These are phyloP conservation scores for Nephelium lappaceum DNA, from an alignment of 345 rosid genomes.

Conservation along the genomic window DNA sequence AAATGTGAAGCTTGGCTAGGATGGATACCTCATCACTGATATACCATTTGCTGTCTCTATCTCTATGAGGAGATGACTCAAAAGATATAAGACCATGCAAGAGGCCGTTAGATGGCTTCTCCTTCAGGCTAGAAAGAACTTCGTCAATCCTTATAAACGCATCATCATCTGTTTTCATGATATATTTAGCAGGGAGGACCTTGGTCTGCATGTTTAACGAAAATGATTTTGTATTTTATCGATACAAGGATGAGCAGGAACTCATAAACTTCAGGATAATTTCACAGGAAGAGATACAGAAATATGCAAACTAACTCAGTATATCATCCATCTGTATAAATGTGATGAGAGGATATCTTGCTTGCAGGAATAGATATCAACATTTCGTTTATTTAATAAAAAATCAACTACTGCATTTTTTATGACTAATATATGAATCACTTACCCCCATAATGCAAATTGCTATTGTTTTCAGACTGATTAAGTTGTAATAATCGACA, in stretches of 20 bases:
- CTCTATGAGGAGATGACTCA: slow-evolving; percentile 78
- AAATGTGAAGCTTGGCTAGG: not conserved
- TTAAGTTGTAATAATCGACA: slow-evolving; percentile 84
- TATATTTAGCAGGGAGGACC: slow-evolving; percentile 74
- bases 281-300: not conserved
- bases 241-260: not conserved
- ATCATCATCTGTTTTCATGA: slow-evolving; percentile 97
- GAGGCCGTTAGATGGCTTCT: slow-evolving; percentile 59
- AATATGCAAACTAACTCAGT: not conserved
- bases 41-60: slow-evolving; percentile 84
- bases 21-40: slow-evolving; percentile 64
- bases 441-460: slow-evolving; percentile 88
- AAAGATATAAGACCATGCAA: slow-evolving; percentile 73
- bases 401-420: not conserved
- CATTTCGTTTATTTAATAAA: not conserved
- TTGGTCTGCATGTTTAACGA: slow-evolving; percentile 57
- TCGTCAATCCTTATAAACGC: slow-evolving; percentile 90
- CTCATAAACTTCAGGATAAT: not conserved
- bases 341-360: not conserved
- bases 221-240: not conserved
- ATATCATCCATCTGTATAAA: not conserved
- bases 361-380: not conserved
- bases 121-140: slow-evolving; percentile 60
- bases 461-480: slow-evolving; percentile 79
- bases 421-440: not conserved